Percentiles rank a stretch among this genome's conserved stretches.
Evolutionary conservation across 768 basidiomycete genomes (phyloP).

Genomic region (Lactifluus echinatus): DNA sequence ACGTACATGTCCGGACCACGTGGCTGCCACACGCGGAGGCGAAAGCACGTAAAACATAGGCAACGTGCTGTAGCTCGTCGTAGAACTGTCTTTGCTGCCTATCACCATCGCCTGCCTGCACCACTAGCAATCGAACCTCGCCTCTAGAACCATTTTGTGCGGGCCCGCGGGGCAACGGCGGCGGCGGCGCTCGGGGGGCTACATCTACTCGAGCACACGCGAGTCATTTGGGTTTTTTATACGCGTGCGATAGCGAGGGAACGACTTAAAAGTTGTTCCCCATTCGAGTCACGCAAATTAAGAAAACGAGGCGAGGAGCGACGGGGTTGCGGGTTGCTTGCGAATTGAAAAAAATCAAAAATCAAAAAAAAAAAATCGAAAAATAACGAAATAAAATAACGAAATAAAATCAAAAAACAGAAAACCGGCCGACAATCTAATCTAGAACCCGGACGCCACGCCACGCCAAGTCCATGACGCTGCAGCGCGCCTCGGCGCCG

Average conservation of each 20-base stretch:
- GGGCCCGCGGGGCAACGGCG: not conserved
- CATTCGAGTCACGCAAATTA: not conserved
- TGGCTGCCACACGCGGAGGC: not conserved
- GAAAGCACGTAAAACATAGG: not conserved
- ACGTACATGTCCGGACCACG: slow-evolving; percentile 1
- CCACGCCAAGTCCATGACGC: slow-evolving; percentile 1
- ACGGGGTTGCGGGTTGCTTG: no score
- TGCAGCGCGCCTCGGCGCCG: not conserved
- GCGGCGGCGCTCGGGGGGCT: not conserved
- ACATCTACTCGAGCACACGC: not conserved
- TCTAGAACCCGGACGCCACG: not conserved
- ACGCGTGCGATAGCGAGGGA: no score
- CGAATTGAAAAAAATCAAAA: no score
- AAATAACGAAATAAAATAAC: not conserved
- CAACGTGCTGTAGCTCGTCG: not conserved
- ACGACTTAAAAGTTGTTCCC: not conserved
- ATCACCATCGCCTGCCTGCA: no score
- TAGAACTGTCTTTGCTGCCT: not conserved
- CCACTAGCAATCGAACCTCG: not conserved
- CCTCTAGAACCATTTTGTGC: not conserved
- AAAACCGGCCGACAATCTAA: not conserved
- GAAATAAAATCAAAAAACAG: not conserved
- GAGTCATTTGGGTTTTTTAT: not conserved
- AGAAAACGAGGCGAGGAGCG: not conserved
- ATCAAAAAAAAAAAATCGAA: no score